Base-by-base conservation (phyloP, 2,329 filamentous ascomycete species). In the Furcasterigmium furcatum region DNA sequence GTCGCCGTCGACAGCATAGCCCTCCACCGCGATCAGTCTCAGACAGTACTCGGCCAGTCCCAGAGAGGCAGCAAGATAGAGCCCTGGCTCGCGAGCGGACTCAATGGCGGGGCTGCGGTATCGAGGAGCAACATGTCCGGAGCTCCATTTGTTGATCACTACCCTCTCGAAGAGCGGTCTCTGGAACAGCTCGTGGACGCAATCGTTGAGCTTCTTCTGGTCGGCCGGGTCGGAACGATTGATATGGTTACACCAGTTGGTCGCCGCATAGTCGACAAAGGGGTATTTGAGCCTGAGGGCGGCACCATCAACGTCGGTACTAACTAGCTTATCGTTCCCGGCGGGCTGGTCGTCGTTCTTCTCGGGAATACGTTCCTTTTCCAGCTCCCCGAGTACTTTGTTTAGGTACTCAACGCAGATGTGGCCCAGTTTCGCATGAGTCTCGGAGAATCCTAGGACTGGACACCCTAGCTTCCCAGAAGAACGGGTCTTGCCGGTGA, bases 401-500 rank as follows among this genome's bases (percentile, higher is more conserved):
- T n/a, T n/a, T 10, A 61, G 19, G 20, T 59, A 60, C 2, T n/a
- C n/a, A 9, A 58, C 24, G 19, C 55, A 58, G 5, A 44, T 44
- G 1, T 54, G 24, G 8, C 53, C 52, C 7, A 61, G 46, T 9
- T 46, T 38, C n/a, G 51, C 42, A 32, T 61, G 56, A 4, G 56
- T 55, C 10, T 46, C 22, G 1, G 52, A 54, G 9, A 40, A 19
- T 4, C 49, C 14, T 9, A 59, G 38, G 7, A 54, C 20, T 3
- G 53, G 53, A 41, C 54, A 61, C 3, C 45, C 46, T 3, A 9
- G 12, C 7, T 29, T 29, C 14, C 43, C 43, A n/a, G n/a, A n/a
- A 3, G 30, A 35, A 16, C 55, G 45, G 2, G 53, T 59, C 2
- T 35, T 43, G 4, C 57, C 58, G 30, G 52, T 53, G 14, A 75